Conservation (phyloP, 2,329 filamentous ascomycete genomes). For the Phoma herbarum region DNA sequence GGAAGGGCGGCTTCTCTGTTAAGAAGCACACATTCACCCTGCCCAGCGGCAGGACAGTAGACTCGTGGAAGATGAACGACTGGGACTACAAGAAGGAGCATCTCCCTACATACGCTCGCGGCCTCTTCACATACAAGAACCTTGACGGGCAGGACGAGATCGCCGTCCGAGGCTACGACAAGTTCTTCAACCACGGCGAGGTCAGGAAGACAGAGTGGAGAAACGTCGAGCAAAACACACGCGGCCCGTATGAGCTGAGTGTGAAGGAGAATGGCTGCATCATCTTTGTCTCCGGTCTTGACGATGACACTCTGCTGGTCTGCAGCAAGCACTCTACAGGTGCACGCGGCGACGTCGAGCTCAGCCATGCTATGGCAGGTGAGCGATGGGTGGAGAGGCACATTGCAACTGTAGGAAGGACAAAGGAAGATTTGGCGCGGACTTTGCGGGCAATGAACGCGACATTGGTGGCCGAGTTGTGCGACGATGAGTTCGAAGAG, state of each 20-base stretch:
- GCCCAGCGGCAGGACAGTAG: slow-evolving; percentile 71
- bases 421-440: slow-evolving; percentile 77
- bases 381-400: slow-evolving; percentile 85
- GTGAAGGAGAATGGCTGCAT: slow-evolving; percentile 99
- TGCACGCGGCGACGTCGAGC: slow-evolving; percentile 70
- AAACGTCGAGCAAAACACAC: slow-evolving; percentile 77
- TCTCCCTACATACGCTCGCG: slow-evolving; percentile 90
- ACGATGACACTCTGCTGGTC: slow-evolving; percentile 89
- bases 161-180: slow-evolving; percentile 90
- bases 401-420: slow-evolving; percentile 78
- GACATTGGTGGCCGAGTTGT: slow-evolving; percentile 96
- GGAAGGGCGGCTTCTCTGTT: slow-evolving; percentile 69
- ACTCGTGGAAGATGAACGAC: slow-evolving; percentile 93
- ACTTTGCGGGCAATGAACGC: slow-evolving; percentile 81
- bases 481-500: slow-evolving; percentile 95
- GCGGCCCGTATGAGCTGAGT: slow-evolving; percentile 91
- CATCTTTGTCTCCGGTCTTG: slow-evolving; percentile 92
- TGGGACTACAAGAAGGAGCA: slow-evolving; percentile 92
- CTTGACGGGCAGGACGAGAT: slow-evolving; percentile 76
- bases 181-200: slow-evolving; percentile 96
- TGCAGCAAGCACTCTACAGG: slow-evolving; percentile 99
- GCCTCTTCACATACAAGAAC: slow-evolving; percentile 85
- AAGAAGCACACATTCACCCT: slow-evolving; percentile 84
- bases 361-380: slow-evolving; percentile 86
- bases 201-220: slow-evolving; percentile 82